These are phyloP conservation scores for Scedosporium boydii DNA, from an alignment of 2,329 filamentous ascomycete genomes.

Conservation along the genomic window DNA sequence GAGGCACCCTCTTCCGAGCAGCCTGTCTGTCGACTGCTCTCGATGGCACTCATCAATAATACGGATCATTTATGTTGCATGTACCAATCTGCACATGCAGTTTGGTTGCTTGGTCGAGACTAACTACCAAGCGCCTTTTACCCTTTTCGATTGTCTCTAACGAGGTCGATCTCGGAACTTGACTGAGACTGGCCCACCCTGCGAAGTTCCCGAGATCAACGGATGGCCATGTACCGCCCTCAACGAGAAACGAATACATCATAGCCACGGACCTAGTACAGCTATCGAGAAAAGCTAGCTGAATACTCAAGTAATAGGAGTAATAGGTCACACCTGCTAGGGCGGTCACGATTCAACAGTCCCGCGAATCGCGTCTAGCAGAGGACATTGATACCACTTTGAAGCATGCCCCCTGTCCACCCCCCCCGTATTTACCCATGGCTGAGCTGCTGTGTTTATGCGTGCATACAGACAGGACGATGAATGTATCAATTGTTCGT, in stretches of 20 bases:
- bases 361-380: background rate
- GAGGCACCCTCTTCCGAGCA: no score
- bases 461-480: background rate
- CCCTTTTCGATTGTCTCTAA: background rate
- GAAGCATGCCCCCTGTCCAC: background rate
- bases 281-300: background rate
- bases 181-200: slow-evolving; percentile 5
- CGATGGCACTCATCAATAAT: background rate
- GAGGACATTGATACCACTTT: background rate
- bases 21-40: background rate
- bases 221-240: background rate
- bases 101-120: background rate
- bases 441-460: background rate
- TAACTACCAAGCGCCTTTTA: background rate
- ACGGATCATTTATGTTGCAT: background rate
- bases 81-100: background rate
- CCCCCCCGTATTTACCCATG: background rate
- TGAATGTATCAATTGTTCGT: background rate
- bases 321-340: background rate
- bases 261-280: background rate
- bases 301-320: background rate
- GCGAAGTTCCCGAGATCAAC: background rate
- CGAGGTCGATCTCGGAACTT: slow-evolving; percentile 4
- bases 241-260: background rate
- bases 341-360: background rate